Base-by-base conservation (phyloP, 2,329 filamentous ascomycete genomes). In the Colletotrichum eleusines region DNA sequence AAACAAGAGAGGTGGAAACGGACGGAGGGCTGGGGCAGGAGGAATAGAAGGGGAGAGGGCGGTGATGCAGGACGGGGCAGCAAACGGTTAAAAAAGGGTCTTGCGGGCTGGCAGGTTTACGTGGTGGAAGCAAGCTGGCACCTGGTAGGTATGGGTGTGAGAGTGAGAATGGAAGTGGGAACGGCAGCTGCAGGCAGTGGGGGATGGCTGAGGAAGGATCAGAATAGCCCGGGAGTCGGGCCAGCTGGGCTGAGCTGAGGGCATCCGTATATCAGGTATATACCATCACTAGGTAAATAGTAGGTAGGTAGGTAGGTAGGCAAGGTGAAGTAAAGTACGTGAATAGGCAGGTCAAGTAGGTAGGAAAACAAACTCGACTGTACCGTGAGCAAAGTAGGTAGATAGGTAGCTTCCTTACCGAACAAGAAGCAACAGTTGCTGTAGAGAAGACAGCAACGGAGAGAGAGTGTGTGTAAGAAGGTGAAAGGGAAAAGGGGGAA, bases 51-150 rank as follows among this genome's bases (percentile, higher is more conserved):
- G 63, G 71, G 53, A 67, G 38, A 50, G 9, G 51, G n/a, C 66
- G 42, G 48, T 51, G 66, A 69, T 61, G 66, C 54, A 62, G 66
- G 53, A 71, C 44, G 69, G 69, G 69, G 65, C 69, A 71, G 69
- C 59, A 69, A 71, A 59, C 69, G 69, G 69, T 71, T 71, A 71
- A 71, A 71, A 71, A 71, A 71, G 69, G 69, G 69, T 69, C 69
- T 58, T 68, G n/a, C 59, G 65, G 69, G 53, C 46, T 59, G 42
- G 64, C 58, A 63, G 64, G 59, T 35, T 59, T 71, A 54, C 51
- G 67, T 54, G 31, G 66, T 50, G 53, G 63, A 58, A 58, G 61
- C 58, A 58, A 58, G 61, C 58, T 55, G 66, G 64, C 50, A 63
- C 23, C 31, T 60, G 60, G 66, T 28, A 57, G 42, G 61, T 50